Evolutionary conservation across 2,329 filamentous ascomycete species (phyloP).

Genomic region (Ceratocystis papillata): DNA sequence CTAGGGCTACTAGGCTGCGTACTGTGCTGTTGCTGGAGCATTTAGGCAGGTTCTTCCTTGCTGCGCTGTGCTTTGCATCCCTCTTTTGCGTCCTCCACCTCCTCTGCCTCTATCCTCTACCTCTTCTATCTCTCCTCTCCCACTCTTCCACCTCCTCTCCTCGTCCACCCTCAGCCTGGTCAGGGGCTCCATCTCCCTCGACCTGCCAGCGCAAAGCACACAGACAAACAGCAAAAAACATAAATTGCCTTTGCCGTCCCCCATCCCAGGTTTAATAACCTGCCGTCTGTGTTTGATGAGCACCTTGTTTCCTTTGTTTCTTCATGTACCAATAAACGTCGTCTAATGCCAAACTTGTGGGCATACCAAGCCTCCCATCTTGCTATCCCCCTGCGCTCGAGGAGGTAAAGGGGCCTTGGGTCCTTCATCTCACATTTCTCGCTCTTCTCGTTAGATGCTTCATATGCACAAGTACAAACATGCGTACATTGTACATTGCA

Average conservation of each 20-base stretch:
- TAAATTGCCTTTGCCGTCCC: background rate
- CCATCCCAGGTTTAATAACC: conserved; percentile 7
- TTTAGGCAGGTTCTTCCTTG: background rate
- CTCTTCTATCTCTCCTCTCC: background rate
- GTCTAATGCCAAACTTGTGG: conserved; percentile 6
- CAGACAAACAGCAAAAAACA: background rate
- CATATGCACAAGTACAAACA: conserved; percentile 5
- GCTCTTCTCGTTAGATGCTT: background rate
- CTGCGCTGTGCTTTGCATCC: background rate
- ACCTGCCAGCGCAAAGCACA: background rate
- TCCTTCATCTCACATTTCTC: background rate
- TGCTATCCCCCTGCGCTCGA: background rate
- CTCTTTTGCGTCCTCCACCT: background rate
- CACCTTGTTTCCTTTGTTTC: background rate
- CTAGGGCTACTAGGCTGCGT: no score
- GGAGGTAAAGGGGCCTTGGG: no score
- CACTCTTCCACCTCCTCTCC: background rate
- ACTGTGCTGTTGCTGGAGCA: no score
- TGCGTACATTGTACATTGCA: background rate
- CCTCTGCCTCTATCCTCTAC: no score
- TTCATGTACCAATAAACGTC: conserved; percentile 8
- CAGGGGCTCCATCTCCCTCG: background rate
- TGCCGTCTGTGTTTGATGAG: conserved; percentile 10
- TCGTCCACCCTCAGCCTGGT: background rate
- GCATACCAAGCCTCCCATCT: background rate